Evolutionary conservation across 805 yeast genomes (phyloP), one percentile per base, ranked within the genome.

Genomic region (Maudiozyma saulgeensis): DNA sequence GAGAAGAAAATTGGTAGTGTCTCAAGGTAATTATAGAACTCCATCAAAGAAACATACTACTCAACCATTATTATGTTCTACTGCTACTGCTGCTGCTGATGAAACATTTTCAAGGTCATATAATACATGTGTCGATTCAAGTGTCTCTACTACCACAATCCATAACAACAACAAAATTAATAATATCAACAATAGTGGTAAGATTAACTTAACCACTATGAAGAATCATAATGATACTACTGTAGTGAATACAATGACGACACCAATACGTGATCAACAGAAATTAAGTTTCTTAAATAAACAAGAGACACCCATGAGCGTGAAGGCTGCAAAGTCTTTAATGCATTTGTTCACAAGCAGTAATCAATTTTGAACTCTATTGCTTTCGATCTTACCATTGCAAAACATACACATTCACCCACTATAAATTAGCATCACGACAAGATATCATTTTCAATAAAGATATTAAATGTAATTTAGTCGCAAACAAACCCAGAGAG

Each of bases 261-360:
- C 58, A 26, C 53, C 57, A 31, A 49, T 51, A 28, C 53, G 57
- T 18, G 43, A 48, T 26, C 37, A 40, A 39, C 25, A 39, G 15
- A 45, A 26, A 21, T 21, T 37, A 18, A 19, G 15, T 15, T 11
- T 42, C 32, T 37, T 31, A 16, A 49, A 44, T 18, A 46, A 49
- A 31, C 60, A 35, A 46, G 56, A 58, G 43, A 67, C 69, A 0
- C 68, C 69, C 35, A 54, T 62, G 58, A 63, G 68, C 41, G 63
- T 65, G 12, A 62, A 63, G 39, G 69, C 68, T 23, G 70, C 70
- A 3, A 64, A 63, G 46, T 66, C 69, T 6, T 52, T 67, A 47
- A 45, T 67, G 15, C 63, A 64, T 26, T 54, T 66, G 21, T 64
- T 64, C 45, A 57, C 66, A 21, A 61, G 67, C 26, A 53, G 49